Conservation (phyloP, 1,284 basidiomycete genomes). For the Cutaneotrichosporon dermatis region DNA sequence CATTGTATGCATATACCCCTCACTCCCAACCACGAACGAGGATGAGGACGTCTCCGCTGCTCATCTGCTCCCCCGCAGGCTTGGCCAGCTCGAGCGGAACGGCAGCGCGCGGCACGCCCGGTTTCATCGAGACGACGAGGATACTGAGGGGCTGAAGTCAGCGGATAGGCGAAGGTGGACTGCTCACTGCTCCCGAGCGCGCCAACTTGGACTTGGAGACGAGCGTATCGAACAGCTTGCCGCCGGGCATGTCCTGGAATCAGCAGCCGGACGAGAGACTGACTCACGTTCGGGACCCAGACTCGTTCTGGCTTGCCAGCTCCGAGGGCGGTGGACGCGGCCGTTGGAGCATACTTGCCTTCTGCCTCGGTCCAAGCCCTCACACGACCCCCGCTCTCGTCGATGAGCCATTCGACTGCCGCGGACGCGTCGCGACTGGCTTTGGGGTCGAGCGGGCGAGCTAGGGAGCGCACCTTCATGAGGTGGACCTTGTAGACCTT, state of each 20-base stretch:
- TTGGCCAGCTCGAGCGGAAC: constrained; percentile 17
- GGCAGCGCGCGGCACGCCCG: constrained; percentile 9
- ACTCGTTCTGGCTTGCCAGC: constrained; percentile 10
- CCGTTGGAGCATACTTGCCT: constrained; percentile 15
- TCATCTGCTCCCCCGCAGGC: constrained; percentile 18
- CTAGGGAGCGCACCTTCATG: constrained; percentile 29
- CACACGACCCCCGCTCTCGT: constrained; percentile 11
- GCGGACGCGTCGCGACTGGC: constrained; percentile 12
- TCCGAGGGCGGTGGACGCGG: constrained; percentile 6
- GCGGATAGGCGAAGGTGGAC: not conserved
- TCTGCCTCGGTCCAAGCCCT: constrained; percentile 17
- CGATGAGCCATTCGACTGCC: constrained; percentile 37
- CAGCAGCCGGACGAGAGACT: not conserved
- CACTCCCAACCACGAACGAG: constrained; percentile 20
- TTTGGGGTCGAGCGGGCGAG: constrained; percentile 26
- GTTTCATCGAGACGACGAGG: constrained; percentile 14
- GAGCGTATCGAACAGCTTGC: constrained; percentile 28
- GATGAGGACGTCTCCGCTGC: constrained; percentile 25
- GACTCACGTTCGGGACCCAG: constrained; percentile 30
- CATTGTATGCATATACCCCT: constrained; percentile 22
- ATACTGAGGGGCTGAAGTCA: constrained; percentile 19
- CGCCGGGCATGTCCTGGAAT: constrained; percentile 25
- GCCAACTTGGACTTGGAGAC: constrained; percentile 17
- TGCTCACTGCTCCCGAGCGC: constrained; percentile 1
- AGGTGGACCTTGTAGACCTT: constrained; percentile 39